Evolutionary conservation across 257 asterid genomes (phyloP), one percentile per base, ranked within the genome.

Genomic region (Scutellaria baicalensis): DNA sequence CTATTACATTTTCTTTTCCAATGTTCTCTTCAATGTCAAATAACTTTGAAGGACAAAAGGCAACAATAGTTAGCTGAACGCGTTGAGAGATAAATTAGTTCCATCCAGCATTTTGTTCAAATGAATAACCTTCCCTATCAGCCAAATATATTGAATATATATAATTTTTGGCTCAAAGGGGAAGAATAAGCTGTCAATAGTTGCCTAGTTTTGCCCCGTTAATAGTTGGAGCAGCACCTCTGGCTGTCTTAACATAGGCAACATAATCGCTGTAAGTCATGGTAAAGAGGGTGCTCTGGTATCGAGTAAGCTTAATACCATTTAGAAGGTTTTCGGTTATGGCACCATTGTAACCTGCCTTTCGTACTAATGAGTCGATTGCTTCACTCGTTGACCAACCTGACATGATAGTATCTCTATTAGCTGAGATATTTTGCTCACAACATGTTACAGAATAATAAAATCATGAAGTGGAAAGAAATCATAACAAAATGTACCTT

Each of bases 321-420:
- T 68, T 80, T 16, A 87, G 73, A 52, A 91, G 72, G 45, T 82
- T 77, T 52, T 78, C 91, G 6, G 81, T 83, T 63, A 90, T 88
- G 72, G 82, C 16, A 38, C 94, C 93, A 50, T 68, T 79, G 33
- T 84, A 90, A 66, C 95, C 97, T 0, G 95, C 85, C 83, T 90
- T 90, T 42, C 91, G 78, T 27, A 90, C 78, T 78, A 90, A 73
- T 2, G 97, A 90, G 76, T 86, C 92, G 10, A 88, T 86, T 13
- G 97, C 90, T 77, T 90, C 95, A 17, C 54, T 61, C 62, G 64
- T 80, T 1, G 92, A 77, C 97, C 97, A 90, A 38, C 93, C 97
- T 87, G 51, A 33, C 48, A 64, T n/a, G 8, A 45, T 12, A 36
- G 48, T 40, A 64, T 43, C 60, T 64, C 18, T n/a, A 52, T 49